These are phyloP conservation scores for Solanum corneliomulleri DNA, from an alignment of 257 asterid genomes.

Conservation along the genomic window DNA sequence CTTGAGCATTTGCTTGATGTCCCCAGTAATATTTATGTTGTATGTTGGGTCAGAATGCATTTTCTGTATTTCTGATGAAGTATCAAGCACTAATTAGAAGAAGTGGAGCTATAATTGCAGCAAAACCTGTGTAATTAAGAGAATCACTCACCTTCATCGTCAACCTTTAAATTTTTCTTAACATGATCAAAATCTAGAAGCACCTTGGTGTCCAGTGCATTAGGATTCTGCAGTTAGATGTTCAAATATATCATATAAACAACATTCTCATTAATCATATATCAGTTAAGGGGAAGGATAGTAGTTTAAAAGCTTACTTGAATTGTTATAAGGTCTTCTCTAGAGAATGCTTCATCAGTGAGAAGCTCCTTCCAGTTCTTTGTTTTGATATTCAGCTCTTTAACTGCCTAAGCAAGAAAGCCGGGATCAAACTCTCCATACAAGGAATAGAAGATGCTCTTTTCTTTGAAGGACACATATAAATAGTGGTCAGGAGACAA, in stretches of 20 bases:
- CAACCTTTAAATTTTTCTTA: conserved; percentile 72
- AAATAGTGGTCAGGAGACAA: neutral
- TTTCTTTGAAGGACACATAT: neutral
- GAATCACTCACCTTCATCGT: conserved; percentile 66
- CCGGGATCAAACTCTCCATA: neutral
- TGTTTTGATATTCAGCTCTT: conserved; percentile 83
- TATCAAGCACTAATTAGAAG: neutral
- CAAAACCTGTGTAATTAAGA: neutral
- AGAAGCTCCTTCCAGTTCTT: conserved; percentile 99
- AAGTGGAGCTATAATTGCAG: neutral
- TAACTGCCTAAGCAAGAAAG: conserved; percentile 53
- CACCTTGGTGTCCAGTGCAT: conserved; percentile 68
- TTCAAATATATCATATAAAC: conserved; percentile 2
- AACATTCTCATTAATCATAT: neutral
- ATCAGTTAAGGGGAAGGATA: neutral
- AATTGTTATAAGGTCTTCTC: conserved; percentile 74
- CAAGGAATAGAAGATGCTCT: neutral
- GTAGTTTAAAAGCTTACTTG: conserved; percentile 39
- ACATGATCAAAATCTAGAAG: conserved; percentile 85
- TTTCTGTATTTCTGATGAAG: conserved; percentile 50
- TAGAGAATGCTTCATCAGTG: conserved; percentile 85
- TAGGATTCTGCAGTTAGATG: conserved; percentile 60
- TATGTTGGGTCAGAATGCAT: conserved; percentile 78
- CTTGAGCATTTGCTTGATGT: conserved; percentile 80
- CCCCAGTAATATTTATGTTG: conserved; percentile 76